phyloP scores from a whole-genome alignment of 2,329 filamentous ascomycete species.

The Chaetomiaceae sp. region DNA sequence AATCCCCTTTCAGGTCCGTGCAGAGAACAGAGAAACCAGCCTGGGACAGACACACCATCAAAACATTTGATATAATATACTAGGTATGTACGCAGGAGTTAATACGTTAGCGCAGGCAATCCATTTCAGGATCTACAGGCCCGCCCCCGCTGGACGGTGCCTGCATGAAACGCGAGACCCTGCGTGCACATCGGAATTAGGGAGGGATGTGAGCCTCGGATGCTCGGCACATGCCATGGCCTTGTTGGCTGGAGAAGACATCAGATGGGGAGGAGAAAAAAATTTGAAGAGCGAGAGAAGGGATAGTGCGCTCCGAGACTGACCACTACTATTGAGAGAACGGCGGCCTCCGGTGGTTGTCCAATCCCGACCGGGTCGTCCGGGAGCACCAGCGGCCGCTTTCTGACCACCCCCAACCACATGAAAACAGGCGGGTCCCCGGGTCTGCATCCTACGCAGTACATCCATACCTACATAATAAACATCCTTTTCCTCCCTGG shows the following conservation, averaged over 20 bases:
- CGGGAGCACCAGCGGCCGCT: neutral
- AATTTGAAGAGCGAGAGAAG: neutral
- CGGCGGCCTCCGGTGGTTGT: neutral
- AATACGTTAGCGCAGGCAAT: too few species aligned
- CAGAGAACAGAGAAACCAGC: too few species aligned
- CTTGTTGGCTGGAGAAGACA: too few species aligned
- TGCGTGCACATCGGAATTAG: neutral
- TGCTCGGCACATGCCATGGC: conserved; percentile 3
- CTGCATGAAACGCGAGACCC: conserved; percentile 14
- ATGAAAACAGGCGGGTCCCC: neutral
- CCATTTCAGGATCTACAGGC: neutral
- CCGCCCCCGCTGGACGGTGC: neutral
- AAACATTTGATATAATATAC: too few species aligned
- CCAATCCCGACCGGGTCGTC: conserved; percentile 1
- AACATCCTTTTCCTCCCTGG: neutral
- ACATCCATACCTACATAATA: neutral
- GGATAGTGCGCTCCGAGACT: neutral
- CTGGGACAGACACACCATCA: too few species aligned
- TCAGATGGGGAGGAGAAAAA: neutral
- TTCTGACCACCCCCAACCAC: neutral
- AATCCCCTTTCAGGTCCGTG: neutral
- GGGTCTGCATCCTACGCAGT: neutral
- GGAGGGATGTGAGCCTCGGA: conserved; percentile 9
- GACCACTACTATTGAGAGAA: too few species aligned
- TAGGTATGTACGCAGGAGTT: too few species aligned